phyloP scores from a whole-genome alignment of 805 yeast genomes.

The Komagataella populi region DNA sequence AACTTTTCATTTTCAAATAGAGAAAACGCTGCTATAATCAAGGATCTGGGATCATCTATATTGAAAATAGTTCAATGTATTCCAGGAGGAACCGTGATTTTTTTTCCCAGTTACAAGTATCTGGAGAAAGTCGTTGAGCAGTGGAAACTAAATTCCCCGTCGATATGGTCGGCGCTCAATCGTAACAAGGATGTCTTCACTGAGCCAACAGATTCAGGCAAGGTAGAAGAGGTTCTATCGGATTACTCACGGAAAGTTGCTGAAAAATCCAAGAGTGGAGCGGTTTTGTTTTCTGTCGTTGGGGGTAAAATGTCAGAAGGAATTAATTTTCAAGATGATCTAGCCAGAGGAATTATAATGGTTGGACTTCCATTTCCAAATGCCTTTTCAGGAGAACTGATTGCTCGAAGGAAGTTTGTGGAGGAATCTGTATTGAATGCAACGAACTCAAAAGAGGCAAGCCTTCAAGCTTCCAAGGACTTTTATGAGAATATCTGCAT shows the following conservation, averaged over 20 bases:
- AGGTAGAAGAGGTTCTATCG: conserved; percentile 30
- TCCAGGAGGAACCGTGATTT: conserved; percentile 70
- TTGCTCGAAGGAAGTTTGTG: conserved; percentile 55
- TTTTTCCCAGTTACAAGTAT: conserved; percentile 77
- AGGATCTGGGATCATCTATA: conserved; percentile 35
- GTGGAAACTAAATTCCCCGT: conserved; percentile 33
- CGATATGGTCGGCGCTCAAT: conserved; percentile 19
- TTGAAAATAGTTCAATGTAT: conserved; percentile 25
- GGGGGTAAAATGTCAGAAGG: conserved; percentile 94
- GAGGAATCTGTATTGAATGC: conserved; percentile 31
- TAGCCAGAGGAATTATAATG: conserved; percentile 83
- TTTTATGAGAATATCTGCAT: conserved; percentile 78
- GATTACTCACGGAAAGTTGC: conserved; percentile 34
- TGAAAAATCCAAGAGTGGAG: conserved; percentile 29
- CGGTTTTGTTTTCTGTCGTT: conserved; percentile 69
- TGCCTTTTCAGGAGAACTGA: conserved; percentile 64
- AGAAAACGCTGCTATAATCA: conserved; percentile 27
- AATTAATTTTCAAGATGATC: conserved; percentile 73
- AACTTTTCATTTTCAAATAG: conserved; percentile 65
- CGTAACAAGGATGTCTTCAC: conserved; percentile 32
- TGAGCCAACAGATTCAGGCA: conserved; percentile 34
- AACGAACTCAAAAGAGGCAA: conserved; percentile 34
- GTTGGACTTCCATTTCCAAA: conserved; percentile 88
- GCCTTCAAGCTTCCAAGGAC: conserved; percentile 32
- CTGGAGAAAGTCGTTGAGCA: conserved; percentile 30